Conservation (phyloP, 2,329 filamentous ascomycete species). For the Aspergillus pseudoglaucus region DNA sequence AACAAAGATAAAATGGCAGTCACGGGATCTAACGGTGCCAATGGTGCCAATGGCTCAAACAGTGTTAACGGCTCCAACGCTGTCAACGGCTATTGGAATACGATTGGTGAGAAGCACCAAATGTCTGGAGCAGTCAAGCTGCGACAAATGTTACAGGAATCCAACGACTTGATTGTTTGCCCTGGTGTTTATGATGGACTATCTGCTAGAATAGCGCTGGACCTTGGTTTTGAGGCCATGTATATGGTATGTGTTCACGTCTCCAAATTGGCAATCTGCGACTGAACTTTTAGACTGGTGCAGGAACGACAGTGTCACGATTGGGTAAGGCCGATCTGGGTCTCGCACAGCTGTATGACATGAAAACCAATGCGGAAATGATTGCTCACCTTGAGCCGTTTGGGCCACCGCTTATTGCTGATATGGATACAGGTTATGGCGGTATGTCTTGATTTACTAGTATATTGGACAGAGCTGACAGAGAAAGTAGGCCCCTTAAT, state of each 20-base stretch:
- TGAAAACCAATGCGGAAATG: conserved; percentile 59
- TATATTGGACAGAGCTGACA: too few relatives aligned
- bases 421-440: conserved; percentile 51
- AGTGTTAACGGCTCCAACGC: too few relatives aligned
- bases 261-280: not conserved
- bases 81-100: not conserved
- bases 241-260: conserved; percentile 57
- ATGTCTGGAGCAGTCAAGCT: conserved; percentile 21
- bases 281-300: conserved; percentile 47
- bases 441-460: conserved; percentile 18
- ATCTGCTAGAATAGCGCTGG: conserved; percentile 56
- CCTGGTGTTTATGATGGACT: conserved; percentile 65
- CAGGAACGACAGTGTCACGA: conserved; percentile 55
- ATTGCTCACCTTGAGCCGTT: conserved; percentile 53
- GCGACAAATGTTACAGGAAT: conserved; percentile 21
- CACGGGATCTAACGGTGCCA: not conserved
- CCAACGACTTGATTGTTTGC: conserved; percentile 44
- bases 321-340: conserved; percentile 60
- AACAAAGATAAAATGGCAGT: too few relatives aligned
- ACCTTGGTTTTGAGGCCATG: conserved; percentile 56
- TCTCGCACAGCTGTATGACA: conserved; percentile 56
- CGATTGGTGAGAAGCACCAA: too few relatives aligned
- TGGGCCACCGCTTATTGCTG: conserved; percentile 52
- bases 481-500: conserved; percentile 31
- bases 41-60: too few relatives aligned